These are phyloP conservation scores for Ensete ventricosum DNA, from an alignment of 176 grass and related monocot species.

Conservation along the genomic window DNA sequence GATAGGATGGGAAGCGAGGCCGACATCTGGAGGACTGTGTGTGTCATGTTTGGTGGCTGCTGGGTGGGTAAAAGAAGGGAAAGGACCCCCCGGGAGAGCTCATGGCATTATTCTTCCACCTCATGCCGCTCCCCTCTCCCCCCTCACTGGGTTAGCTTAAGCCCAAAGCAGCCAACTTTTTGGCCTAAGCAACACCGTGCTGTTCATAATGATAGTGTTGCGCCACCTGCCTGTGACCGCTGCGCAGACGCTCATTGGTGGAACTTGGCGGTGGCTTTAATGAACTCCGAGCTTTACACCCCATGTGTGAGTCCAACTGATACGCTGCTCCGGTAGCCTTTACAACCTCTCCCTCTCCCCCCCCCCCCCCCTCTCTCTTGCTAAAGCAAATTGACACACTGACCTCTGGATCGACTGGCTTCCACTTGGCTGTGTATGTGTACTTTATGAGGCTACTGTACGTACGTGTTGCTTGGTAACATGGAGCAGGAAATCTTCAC, in stretches of 20 bases:
- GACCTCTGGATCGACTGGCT: too few species aligned
- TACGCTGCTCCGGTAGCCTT: too few species aligned
- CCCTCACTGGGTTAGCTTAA: not conserved
- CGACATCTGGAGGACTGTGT: not conserved
- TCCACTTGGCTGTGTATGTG: too few species aligned
- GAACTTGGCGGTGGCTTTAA: not conserved
- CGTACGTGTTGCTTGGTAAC: too few species aligned
- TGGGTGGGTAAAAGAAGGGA: not conserved
- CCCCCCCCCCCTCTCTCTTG: too few species aligned
- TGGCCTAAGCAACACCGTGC: not conserved
- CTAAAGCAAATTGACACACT: too few species aligned
- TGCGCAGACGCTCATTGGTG: not conserved
- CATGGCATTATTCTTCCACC: slow-evolving; percentile 1
- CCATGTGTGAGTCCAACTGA: too few species aligned
- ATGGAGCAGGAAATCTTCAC: too few species aligned
- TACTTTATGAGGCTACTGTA: too few species aligned
- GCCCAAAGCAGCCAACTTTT: not conserved
- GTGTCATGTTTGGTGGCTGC: not conserved
- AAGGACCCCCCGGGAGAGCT: not conserved
- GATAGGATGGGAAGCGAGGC: not conserved
- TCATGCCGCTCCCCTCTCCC: not conserved
- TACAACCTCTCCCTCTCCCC: too few species aligned
- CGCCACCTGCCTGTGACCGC: not conserved
- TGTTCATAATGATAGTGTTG: not conserved
- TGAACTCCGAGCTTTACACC: too few species aligned